Conservation (phyloP, 371 early-diverging fungal genomes). For the Lichtheimia ramosa region DNA sequence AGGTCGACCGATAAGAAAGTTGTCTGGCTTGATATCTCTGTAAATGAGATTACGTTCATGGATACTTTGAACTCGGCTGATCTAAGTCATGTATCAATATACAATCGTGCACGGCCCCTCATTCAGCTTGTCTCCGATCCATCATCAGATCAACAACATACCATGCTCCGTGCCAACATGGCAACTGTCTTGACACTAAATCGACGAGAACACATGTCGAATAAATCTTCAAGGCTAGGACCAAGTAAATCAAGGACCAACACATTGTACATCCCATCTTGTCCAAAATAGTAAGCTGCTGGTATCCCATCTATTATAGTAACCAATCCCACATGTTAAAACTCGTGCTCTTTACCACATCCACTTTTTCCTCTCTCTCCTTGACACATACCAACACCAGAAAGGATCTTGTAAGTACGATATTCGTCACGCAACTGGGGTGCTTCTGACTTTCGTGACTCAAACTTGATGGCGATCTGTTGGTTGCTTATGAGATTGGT, state of each 20-base stretch:
- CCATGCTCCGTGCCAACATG: conserved; percentile 94
- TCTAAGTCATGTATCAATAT: conserved; percentile 31
- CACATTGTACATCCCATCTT: conserved; percentile 89
- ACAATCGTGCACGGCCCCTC: not conserved
- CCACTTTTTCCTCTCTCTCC: not conserved
- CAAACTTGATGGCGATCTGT: conserved; percentile 92
- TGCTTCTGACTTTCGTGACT: conserved; percentile 90
- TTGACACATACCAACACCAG: conserved; percentile 63
- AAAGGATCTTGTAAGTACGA: conserved; percentile 85
- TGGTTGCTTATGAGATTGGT: conserved; percentile 77
- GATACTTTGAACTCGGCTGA: conserved; percentile 85
- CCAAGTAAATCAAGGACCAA: conserved; percentile 95
- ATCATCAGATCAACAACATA: conserved; percentile 20
- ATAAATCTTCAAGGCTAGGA: conserved; percentile 91
- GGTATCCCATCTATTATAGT: conserved; percentile 77
- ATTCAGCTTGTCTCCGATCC: not conserved
- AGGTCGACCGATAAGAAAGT: conserved; percentile 86
- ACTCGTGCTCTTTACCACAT: not conserved
- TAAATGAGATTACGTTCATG: conserved; percentile 95
- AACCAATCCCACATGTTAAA: conserved; percentile 12
- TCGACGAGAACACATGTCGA: conserved; percentile 86
- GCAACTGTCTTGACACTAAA: conserved; percentile 91
- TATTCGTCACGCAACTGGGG: conserved; percentile 94
- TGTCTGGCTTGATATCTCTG: conserved; percentile 98
- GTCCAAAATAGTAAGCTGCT: conserved; percentile 86